Base-by-base conservation (phyloP, 176 grass and related monocot genomes). In the Zizania latifolia region DNA sequence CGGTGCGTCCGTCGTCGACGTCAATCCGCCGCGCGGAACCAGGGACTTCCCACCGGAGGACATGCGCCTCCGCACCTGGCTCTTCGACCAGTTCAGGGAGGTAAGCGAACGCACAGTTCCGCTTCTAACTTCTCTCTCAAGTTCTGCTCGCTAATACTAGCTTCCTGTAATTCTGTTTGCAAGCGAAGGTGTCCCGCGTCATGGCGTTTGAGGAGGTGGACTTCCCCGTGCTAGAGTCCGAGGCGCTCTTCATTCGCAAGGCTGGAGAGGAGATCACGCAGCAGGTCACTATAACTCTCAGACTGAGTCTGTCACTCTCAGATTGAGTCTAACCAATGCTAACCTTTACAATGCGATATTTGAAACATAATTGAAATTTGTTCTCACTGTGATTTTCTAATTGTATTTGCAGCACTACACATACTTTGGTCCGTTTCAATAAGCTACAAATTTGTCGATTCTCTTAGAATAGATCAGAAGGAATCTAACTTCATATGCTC, bases 201-300 rank as follows among this genome's bases (percentile, higher is more conserved):
- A 87, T 96, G 53, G 77, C 89, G 24, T 96, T 96, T 33, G 92
- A 96, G 77, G 90, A 97, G 82, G 93, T 97, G 55, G 93, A 97
- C 36, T 97, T 93, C 77, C 93, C 93, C 38, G 93, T 93, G 46
- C 90, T 97, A 27, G 93, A 93, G 75, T 93, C 90, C 17, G 93
- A 97, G 80, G 85, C 87, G 19, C 90, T 97, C 62, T 97, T 97
- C 71, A 83, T 86, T 40, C 71, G 93, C 55, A 97, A 93, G 72
- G 82, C 93, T 41, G 90, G 87, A 15, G 90, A 97, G 35, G 93
- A 97, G 72, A 93, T 93, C 63, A 96, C 92, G 56, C 89, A 89
- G 73, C 92, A 96, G 82, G 89, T 89, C n/a, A n/a, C n/a, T n/a
- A n/a, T n/a, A n/a, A n/a, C n/a, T n/a, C n/a, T n/a, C n/a, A n/a